Base-by-base conservation (phyloP, 768 basidiomycete genomes). In the Leccinum pellstonianum region DNA sequence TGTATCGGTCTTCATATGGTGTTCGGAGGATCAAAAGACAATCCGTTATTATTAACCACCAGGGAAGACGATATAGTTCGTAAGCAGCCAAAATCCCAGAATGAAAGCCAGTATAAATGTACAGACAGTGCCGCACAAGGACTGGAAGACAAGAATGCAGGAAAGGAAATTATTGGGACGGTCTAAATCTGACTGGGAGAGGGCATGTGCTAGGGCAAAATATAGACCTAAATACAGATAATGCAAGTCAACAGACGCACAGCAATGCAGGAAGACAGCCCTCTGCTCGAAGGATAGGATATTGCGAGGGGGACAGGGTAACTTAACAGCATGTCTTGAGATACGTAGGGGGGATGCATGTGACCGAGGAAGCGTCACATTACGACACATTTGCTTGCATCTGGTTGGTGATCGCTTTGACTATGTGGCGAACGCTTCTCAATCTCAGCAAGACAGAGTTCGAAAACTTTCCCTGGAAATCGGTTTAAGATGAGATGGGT, bases 401-500 rank as follows among this genome's bases (percentile, higher is more conserved):
- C 71, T 31, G 77, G 77, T 61, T 80, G 80, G 62, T 77, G 80
- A 62, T 77, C 75, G 31, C 72, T 60, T 67, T 77, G 77, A 58
- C 69, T 78, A 67, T 80, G 81, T 25, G 86, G 83, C 23, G 84
- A 79, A 57, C 84, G 81, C 71, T 86, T 90, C 79, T 93, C 90
- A 62, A 93, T 92, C 70, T 94, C 90, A 41, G 78, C 86, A 47
- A 94, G 79, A 70, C 90, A 91, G 54, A 91, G 80, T 67, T 94
- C 91, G 58, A 94, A 94, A 23, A 92, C 92, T 69, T 88, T 87
- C 74, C 80, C 92, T 93, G 51, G 38, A 46, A 41, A 31, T 19
- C 9, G 14, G 3, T 48, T 62, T 59, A 12, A 62, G 54, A 12
- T 25, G 25, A 49, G 51, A 57, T 43, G 35, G 4, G 9, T 11